Evolutionary conservation across 805 yeast genomes (phyloP).

Genomic region (Kodamaea hsintzibuensis): DNA sequence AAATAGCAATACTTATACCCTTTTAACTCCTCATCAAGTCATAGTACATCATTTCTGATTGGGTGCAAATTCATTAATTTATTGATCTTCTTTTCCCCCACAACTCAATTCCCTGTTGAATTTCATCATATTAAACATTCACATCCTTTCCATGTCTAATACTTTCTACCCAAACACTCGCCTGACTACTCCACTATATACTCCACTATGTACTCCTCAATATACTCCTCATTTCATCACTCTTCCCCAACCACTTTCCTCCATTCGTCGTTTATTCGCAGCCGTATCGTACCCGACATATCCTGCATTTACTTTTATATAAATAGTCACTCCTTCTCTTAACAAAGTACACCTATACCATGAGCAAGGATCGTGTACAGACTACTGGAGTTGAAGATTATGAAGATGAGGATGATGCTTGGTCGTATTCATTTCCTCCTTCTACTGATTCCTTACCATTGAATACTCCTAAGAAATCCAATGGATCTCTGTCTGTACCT

Average conservation of each 20-base stretch:
- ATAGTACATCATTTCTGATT: not conserved
- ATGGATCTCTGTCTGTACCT: conserved; percentile 1
- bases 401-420: conserved; percentile 42
- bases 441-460: conserved; percentile 32
- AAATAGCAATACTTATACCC: not conserved
- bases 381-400: not conserved
- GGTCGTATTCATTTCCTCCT: conserved; percentile 43
- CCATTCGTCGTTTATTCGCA: conserved; percentile 1
- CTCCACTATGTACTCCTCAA: not conserved
- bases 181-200: too few species aligned
- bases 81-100: not conserved
- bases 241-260: not conserved
- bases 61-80: not conserved
- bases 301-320: not conserved
- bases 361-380: not conserved
- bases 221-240: not conserved
- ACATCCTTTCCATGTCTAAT: too few species aligned
- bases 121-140: too few species aligned
- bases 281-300: not conserved
- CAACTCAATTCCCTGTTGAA: not conserved
- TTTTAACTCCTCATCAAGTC: not conserved
- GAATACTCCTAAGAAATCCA: conserved; percentile 2
- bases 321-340: conserved; percentile 3
- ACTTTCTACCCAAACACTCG: too few species aligned
- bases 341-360: not conserved